Conservation (phyloP, 768 basidiomycete genomes). For the Psilocybe subaeruginosa region DNA sequence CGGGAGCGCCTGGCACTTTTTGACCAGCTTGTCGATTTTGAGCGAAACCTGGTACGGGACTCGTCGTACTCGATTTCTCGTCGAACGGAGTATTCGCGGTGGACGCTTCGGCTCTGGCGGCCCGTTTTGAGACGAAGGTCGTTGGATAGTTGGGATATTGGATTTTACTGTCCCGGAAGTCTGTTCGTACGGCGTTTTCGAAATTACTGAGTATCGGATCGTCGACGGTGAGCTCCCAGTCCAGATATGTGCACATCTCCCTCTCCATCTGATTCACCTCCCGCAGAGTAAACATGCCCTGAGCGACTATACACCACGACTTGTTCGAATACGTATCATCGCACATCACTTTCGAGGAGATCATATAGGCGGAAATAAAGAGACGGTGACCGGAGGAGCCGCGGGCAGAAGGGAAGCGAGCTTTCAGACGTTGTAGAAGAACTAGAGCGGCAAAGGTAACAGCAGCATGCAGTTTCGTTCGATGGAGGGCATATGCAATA, state of each 20-base stretch:
- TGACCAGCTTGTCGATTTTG: slow-evolving; percentile 33
- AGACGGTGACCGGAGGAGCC: slow-evolving; percentile 90
- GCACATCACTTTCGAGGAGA: slow-evolving; percentile 89
- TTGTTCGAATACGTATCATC: slow-evolving; percentile 96
- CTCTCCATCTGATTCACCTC: slow-evolving; percentile 98
- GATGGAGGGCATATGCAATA: slow-evolving; percentile 86
- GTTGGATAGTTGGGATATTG: slow-evolving; percentile 69
- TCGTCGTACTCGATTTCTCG: slow-evolving; percentile 44
- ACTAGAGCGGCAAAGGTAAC: slow-evolving; percentile 72
- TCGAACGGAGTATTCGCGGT: slow-evolving; percentile 43
- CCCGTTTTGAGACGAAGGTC: slow-evolving; percentile 63
- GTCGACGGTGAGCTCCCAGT: slow-evolving; percentile 88
- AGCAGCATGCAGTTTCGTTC: slow-evolving; percentile 71
- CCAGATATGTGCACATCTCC: slow-evolving; percentile 91
- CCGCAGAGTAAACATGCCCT: slow-evolving; percentile 81
- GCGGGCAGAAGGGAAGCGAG: slow-evolving; percentile 88
- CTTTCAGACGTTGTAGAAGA: slow-evolving; percentile 82
- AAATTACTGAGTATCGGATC: slow-evolving; percentile 62
- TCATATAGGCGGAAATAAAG: slow-evolving; percentile 94
- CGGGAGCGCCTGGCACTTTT: slow-evolving; percentile 23
- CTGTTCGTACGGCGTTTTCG: slow-evolving; percentile 58
- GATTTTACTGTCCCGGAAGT: slow-evolving; percentile 52
- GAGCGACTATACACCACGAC: slow-evolving; percentile 89
- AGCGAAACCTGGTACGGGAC: slow-evolving; percentile 51
- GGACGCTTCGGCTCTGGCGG: slow-evolving; percentile 45